phyloP scores from a whole-genome alignment of 129 eudicot genomes.

The Arctium lappa region DNA sequence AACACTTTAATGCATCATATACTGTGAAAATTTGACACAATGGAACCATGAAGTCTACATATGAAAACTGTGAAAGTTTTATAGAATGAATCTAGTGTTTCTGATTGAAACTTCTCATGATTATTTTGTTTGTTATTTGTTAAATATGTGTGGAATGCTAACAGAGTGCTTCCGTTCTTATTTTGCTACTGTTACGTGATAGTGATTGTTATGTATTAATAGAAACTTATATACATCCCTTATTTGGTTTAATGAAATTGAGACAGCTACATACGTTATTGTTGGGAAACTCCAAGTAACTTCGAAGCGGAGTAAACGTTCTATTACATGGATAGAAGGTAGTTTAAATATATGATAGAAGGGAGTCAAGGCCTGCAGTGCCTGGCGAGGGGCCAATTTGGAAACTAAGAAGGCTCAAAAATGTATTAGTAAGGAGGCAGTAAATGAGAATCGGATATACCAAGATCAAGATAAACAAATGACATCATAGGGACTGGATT shows the following conservation, averaged over 20 bases:
- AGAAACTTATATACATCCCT: not conserved
- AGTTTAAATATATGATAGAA: too few relatives aligned
- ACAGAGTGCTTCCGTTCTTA: not conserved
- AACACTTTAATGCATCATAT: not conserved
- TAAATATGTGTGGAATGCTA: not conserved
- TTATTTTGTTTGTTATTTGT: not conserved
- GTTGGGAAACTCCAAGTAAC: not conserved
- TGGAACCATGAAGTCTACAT: not conserved
- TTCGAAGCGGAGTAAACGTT: not conserved
- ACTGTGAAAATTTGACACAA: not conserved
- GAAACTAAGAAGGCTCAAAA: too few relatives aligned
- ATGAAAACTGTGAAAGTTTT: too few relatives aligned
- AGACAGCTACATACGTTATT: not conserved
- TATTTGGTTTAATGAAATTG: not conserved
- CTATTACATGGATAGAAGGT: too few relatives aligned
- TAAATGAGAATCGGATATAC: too few relatives aligned
- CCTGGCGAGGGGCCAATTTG: too few relatives aligned
- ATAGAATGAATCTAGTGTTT: not conserved
- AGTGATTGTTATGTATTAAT: not conserved
- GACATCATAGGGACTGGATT: too few relatives aligned
- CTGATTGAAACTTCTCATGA: too few relatives aligned
- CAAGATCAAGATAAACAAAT: too few relatives aligned
- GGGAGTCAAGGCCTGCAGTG: too few relatives aligned
- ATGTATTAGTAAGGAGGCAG: too few relatives aligned
- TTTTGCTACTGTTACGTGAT: not conserved